These are phyloP conservation scores for Apiospora kogelbergensis DNA, from an alignment of 2,329 filamentous ascomycete genomes.

Conservation along the genomic window DNA sequence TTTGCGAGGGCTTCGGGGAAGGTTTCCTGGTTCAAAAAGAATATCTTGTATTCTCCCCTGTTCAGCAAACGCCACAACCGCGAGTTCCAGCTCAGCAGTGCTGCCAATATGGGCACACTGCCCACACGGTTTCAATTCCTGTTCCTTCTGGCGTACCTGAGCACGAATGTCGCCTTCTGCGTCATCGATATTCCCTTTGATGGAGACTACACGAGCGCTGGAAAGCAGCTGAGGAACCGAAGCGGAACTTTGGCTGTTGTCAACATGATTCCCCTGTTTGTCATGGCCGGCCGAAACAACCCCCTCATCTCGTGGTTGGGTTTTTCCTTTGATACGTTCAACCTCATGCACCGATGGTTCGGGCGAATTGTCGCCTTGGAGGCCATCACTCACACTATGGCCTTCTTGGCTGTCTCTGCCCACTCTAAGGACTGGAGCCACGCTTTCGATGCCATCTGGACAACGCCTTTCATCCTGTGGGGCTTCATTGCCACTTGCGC, in stretches of 20 bases:
- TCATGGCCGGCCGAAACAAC: slow-evolving; percentile 76
- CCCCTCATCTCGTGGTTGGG: slow-evolving; percentile 70
- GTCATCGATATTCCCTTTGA: slow-evolving; percentile 63
- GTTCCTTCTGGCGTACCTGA: slow-evolving; percentile 67
- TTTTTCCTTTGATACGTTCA: slow-evolving; percentile 81
- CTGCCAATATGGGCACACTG: slow-evolving; percentile 72
- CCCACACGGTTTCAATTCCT: slow-evolving; percentile 77
- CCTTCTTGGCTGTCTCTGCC: slow-evolving; percentile 52
- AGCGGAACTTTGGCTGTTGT: slow-evolving; percentile 69
- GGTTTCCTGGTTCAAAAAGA: slow-evolving; percentile 63
- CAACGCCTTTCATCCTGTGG: slow-evolving; percentile 51
- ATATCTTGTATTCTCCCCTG: slow-evolving; percentile 70
- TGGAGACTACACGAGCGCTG: slow-evolving; percentile 42
- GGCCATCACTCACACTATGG: slow-evolving; percentile 62
- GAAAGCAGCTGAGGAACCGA: slow-evolving; percentile 61
- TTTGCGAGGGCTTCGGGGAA: slow-evolving; percentile 61
- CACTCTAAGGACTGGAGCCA: slow-evolving; percentile 46
- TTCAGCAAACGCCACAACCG: slow-evolving; percentile 75
- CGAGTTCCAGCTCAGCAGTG: slow-evolving; percentile 67
- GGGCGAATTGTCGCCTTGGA: slow-evolving; percentile 74
- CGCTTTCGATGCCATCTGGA: slow-evolving; percentile 36
- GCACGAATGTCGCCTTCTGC: slow-evolving; percentile 76
- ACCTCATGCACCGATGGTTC: slow-evolving; percentile 78
- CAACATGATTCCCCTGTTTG: slow-evolving; percentile 77
- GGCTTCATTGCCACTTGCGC: slow-evolving; percentile 64